Conservation (phyloP, 1,139 yeast genomes). For the Debaryomycetaceae sp. region DNA sequence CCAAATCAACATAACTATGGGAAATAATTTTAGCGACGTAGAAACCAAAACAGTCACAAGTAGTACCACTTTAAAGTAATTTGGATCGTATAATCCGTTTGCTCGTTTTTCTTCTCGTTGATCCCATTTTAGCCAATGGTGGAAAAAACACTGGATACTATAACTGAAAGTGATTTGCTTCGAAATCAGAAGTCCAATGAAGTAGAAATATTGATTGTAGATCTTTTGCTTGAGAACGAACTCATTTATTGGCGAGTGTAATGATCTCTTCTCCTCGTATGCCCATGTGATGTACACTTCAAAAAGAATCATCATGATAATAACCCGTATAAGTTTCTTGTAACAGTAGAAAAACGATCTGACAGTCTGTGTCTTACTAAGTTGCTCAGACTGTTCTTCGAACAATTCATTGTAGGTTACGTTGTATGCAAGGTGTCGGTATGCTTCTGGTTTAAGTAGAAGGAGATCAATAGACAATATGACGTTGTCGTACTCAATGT, state of each 20-base stretch:
- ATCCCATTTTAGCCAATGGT: conserved; percentile 35
- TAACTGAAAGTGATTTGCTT: conserved; percentile 58
- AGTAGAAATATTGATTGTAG: conserved; percentile 61
- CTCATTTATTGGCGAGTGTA: conserved; percentile 21
- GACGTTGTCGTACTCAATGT: conserved; percentile 87
- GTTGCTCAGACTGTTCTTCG: conserved; percentile 10
- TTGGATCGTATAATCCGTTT: conserved; percentile 12
- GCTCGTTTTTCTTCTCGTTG: conserved; percentile 18
- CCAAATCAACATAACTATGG: conserved; percentile 96
- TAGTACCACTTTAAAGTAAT: conserved; percentile 38
- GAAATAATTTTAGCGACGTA: conserved; percentile 76
- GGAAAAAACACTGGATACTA: conserved; percentile 40
- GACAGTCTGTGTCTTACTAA: not conserved
- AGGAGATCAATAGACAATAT: conserved; percentile 79
- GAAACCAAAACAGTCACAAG: conserved; percentile 72
- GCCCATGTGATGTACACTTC: conserved; percentile 95
- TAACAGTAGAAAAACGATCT: conserved; percentile 12
- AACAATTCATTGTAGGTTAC: conserved; percentile 38
- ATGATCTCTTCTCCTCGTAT: conserved; percentile 62
- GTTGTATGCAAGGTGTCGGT: conserved; percentile 83
- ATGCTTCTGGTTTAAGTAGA: conserved; percentile 83
- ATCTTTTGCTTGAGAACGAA: conserved; percentile 45
- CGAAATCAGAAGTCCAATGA: conserved; percentile 56
- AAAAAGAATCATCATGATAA: conserved; percentile 68
- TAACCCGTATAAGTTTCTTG: conserved; percentile 41